These are phyloP conservation scores for Arctostaphylos glauca DNA, from an alignment of 148 eudicot genomes.

Conservation along the genomic window DNA sequence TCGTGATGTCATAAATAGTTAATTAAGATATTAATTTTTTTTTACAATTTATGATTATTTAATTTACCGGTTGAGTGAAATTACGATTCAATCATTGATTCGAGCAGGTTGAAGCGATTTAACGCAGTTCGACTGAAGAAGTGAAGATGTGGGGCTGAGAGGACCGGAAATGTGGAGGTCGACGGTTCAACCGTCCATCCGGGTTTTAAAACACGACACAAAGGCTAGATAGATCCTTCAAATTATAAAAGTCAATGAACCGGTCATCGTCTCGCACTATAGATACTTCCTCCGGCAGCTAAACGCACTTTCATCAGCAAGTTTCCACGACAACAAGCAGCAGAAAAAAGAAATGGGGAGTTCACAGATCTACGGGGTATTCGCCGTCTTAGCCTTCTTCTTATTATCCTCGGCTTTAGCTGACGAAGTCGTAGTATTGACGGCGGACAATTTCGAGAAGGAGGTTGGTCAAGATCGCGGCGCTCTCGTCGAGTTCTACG, in stretches of 20 bases:
- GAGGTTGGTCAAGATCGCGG: slow-evolving; percentile 92
- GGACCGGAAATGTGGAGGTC: no score
- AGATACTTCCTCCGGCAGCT: neutral
- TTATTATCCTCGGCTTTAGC: slow-evolving; percentile 40
- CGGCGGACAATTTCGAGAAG: slow-evolving; percentile 85
- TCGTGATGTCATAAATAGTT: no score
- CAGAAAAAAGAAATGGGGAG: neutral
- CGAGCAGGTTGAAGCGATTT: no score
- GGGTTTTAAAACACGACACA: no score
- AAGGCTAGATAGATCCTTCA: no score
- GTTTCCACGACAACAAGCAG: neutral
- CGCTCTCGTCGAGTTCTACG: slow-evolving; percentile 94
- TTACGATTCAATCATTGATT: no score
- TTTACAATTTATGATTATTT: no score
- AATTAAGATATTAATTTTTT: no score
- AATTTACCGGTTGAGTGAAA: no score
- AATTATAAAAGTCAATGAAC: neutral
- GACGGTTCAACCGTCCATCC: no score
- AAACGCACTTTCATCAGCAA: neutral
- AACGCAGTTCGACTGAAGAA: no score
- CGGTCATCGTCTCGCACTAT: neutral
- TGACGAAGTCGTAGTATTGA: slow-evolving; percentile 74
- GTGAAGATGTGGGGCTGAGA: no score
- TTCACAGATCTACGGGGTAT: slow-evolving; percentile 42
- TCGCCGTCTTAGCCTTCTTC: slow-evolving; percentile 39